Percentiles rank a stretch among this genome's conserved stretches.
Conservation (phyloP, 306 rosid genomes). For the Cucumis cinereus region DNA sequence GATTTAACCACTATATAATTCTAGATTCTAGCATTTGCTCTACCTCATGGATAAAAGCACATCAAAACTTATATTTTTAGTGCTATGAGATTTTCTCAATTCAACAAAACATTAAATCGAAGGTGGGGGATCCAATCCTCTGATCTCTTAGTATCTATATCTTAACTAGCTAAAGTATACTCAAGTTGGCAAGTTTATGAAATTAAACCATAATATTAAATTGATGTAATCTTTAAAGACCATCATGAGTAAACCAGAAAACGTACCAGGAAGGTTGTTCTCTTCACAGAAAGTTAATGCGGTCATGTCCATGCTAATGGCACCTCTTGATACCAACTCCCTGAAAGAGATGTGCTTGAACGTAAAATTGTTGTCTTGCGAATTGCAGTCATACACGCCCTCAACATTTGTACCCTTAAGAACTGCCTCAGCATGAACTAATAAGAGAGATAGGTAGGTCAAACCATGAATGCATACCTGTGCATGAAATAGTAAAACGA, state of each 20-base stretch:
- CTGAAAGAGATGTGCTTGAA: slow-evolving; percentile 38
- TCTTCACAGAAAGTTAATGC: slow-evolving; percentile 40
- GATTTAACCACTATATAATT: not conserved
- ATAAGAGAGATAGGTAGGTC: slow-evolving; percentile 8
- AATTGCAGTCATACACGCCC: slow-evolving; percentile 39
- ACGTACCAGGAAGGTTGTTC: slow-evolving; percentile 29
- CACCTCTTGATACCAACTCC: slow-evolving; percentile 34
- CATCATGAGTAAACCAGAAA: not conserved
- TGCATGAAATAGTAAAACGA: not conserved
- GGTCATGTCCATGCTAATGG: slow-evolving; percentile 29
- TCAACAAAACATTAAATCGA: not conserved
- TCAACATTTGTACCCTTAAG: slow-evolving; percentile 41
- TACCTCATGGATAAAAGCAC: not conserved
- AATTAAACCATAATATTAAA: not conserved
- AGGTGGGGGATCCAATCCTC: not conserved
- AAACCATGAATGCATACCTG: not conserved
- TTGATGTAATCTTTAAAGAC: not conserved
- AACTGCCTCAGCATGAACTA: slow-evolving; percentile 44
- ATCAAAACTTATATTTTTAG: not conserved
- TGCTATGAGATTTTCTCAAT: not conserved
- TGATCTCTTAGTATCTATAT: not conserved
- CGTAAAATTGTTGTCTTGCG: slow-evolving; percentile 39
- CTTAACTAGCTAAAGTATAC: no score
- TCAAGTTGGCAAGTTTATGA: not conserved
- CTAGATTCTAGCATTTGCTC: not conserved